phyloP scores from a whole-genome alignment of 495 filamentous ascomycete genomes.

The Chlorociboria aeruginascens region DNA sequence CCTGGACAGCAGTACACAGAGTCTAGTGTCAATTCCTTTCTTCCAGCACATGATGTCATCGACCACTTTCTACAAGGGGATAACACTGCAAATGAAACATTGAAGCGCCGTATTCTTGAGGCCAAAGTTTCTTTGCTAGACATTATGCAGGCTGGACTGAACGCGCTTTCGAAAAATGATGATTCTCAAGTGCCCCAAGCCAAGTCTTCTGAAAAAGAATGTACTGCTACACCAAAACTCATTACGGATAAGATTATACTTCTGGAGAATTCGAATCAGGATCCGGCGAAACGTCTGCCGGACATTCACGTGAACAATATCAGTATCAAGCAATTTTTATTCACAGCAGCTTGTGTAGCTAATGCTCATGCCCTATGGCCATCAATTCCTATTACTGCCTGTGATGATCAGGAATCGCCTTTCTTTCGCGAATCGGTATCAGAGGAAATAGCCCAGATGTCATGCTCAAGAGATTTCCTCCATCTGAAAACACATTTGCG shows the following conservation, averaged over 20 bases:
- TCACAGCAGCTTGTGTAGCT: not conserved
- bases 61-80: not conserved
- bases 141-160: conserved; percentile 1
- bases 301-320: conserved; percentile 2
- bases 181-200: not conserved
- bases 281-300: not conserved
- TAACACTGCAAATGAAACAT: not conserved
- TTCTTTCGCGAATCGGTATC: conserved; percentile 1
- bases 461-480: not conserved
- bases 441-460: not conserved
- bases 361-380: conserved; percentile 1
- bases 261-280: not conserved
- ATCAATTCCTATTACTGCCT: not conserved
- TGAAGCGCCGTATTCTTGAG: not conserved
- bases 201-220: not conserved
- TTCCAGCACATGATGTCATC: not conserved
- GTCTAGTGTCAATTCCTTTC: not conserved
- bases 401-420: conserved; percentile 1
- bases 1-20: not conserved
- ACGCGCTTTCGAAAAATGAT: not conserved
- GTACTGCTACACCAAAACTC: not conserved
- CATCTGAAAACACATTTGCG: conserved; percentile 1
- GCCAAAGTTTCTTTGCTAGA: not conserved
- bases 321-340: conserved; percentile 4
- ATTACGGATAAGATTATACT: conserved; percentile 1